These are phyloP conservation scores for Boletales sp. DNA, from an alignment of 768 basidiomycete genomes.

Conservation along the genomic window DNA sequence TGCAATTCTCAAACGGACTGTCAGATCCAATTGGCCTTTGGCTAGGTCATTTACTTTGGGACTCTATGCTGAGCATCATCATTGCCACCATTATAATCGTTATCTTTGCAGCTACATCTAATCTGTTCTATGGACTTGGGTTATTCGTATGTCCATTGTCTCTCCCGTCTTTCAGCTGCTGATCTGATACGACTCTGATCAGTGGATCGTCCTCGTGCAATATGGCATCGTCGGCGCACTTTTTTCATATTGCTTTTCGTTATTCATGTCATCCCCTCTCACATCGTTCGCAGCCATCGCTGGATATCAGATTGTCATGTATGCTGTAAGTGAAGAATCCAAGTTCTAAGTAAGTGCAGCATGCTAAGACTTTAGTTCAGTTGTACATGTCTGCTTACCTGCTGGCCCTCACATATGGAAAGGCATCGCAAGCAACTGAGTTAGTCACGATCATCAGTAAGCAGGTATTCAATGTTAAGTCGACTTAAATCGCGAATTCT, in stretches of 20 bases:
- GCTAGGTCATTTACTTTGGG: conserved; percentile 78
- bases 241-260: conserved; percentile 64
- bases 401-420: no score
- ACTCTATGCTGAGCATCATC: conserved; percentile 57
- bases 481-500: neutral
- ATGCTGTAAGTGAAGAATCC: conserved; percentile 48
- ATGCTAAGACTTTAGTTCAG: neutral
- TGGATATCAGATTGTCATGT: conserved; percentile 71
- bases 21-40: conserved; percentile 67
- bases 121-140: conserved; percentile 68
- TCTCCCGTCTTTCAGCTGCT: no score
- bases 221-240: conserved; percentile 68
- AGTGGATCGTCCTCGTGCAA: conserved; percentile 54
- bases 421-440: no score
- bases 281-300: conserved; percentile 72
- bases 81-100: conserved; percentile 61
- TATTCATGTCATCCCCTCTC: conserved; percentile 60
- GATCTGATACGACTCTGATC: no score
- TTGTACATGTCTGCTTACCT: no score
- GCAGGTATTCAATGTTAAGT: no score
- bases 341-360: neutral
- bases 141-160: conserved; percentile 45
- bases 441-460: no score
- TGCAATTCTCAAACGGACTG: conserved; percentile 78
- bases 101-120: conserved; percentile 51